Evolutionary conservation across 768 basidiomycete species (phyloP).

Genomic region (Nevesoporus exiguus): DNA sequence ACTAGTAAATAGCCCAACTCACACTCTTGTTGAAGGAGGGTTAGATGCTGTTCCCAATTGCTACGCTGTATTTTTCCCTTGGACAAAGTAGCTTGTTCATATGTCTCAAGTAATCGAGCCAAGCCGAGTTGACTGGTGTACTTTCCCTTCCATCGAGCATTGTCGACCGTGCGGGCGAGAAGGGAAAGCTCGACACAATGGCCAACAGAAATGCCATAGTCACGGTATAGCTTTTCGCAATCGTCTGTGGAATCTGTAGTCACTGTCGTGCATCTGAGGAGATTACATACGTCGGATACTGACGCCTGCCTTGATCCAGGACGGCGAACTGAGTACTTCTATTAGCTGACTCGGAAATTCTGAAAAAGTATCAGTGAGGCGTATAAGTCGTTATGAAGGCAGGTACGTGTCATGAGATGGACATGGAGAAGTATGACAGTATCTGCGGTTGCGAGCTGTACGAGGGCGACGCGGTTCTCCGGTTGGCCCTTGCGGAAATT

Average conservation of each 20-base stretch:
- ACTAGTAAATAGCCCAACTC: slow-evolving; percentile 22
- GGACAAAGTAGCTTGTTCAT: slow-evolving; percentile 46
- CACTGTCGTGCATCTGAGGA: neutral
- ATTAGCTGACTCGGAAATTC: slow-evolving; percentile 53
- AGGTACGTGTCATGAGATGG: slow-evolving; percentile 49
- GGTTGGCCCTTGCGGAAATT: slow-evolving; percentile 46
- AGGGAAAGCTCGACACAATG: slow-evolving; percentile 68
- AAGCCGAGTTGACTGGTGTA: slow-evolving; percentile 62
- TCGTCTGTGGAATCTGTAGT: slow-evolving; percentile 47
- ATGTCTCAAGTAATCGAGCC: slow-evolving; percentile 59
- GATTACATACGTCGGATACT: slow-evolving; percentile 58
- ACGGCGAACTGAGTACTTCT: slow-evolving; percentile 49
- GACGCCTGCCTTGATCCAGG: slow-evolving; percentile 67
- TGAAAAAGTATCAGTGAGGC: slow-evolving; percentile 25
- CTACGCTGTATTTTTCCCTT: slow-evolving; percentile 64
- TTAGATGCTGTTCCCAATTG: slow-evolving; percentile 63
- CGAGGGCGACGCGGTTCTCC: slow-evolving; percentile 68
- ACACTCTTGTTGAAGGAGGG: slow-evolving; percentile 56
- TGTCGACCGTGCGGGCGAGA: slow-evolving; percentile 68
- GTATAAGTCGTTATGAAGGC: neutral
- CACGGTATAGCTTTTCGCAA: slow-evolving; percentile 57
- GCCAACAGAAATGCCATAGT: slow-evolving; percentile 38
- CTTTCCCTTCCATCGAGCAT: slow-evolving; percentile 66
- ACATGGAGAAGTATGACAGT: slow-evolving; percentile 65
- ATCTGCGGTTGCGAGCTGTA: slow-evolving; percentile 62